A percentile compares a stretch with the other conserved stretches of the same genome.
These are phyloP conservation scores for Aureobasidium musti DNA, from an alignment of 2,329 filamentous ascomycete genomes.

Conservation along the genomic window DNA sequence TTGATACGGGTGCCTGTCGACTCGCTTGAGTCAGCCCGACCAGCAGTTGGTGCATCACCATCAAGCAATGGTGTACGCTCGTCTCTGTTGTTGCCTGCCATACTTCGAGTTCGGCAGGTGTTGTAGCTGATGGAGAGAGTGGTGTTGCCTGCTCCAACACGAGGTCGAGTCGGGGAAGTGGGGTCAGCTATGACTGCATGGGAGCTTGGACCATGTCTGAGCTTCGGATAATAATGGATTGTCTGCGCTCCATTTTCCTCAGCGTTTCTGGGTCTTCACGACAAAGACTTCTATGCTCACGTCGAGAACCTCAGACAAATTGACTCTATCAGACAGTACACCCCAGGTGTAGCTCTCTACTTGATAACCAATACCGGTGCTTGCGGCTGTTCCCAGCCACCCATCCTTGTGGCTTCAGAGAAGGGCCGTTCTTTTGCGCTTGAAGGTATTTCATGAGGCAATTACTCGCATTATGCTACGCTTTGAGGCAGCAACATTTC, in stretches of 20 bases:
- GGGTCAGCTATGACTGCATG: not conserved
- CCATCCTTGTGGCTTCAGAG: not conserved
- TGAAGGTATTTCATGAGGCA: not conserved
- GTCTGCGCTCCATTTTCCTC: not conserved
- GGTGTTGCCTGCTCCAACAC: not conserved
- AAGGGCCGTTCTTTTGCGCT: not conserved
- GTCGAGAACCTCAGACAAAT: no score
- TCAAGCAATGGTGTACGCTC: slow-evolving; percentile 22
- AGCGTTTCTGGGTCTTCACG: not conserved
- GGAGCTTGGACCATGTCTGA: slow-evolving; percentile 6
- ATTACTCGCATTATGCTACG: not conserved
- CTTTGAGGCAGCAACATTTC: not conserved
- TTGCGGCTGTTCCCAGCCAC: no score
- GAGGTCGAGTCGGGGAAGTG: slow-evolving; percentile 16
- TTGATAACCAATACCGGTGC: no score
- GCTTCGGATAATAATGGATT: not conserved
- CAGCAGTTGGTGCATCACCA: not conserved
- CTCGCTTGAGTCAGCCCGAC: not conserved
- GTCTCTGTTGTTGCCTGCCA: slow-evolving; percentile 20
- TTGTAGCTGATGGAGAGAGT: not conserved
- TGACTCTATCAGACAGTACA: no score
- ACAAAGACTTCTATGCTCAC: no score
- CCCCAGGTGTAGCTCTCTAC: no score
- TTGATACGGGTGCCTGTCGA: slow-evolving; percentile 1
- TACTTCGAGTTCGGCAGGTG: not conserved